These are phyloP conservation scores for Inonotus hispidus DNA, from an alignment of 1,284 basidiomycete genomes.

Conservation along the genomic window DNA sequence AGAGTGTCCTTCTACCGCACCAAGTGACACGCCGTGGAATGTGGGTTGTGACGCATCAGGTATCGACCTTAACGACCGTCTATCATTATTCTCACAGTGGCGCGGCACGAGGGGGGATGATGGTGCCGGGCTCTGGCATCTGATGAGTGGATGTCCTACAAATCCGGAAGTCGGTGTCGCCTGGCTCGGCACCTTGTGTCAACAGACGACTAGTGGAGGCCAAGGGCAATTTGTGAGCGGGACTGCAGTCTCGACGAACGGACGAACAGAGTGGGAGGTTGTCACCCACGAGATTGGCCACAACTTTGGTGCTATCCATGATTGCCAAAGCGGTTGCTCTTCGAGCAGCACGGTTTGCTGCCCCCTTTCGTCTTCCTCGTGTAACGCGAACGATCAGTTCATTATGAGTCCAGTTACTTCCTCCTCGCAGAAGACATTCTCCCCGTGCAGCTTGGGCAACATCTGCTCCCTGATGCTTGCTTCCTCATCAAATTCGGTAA, in stretches of 20 bases:
- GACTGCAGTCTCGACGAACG: conserved; percentile 78
- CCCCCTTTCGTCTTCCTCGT: conserved; percentile 55
- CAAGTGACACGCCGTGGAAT: conserved; percentile 52
- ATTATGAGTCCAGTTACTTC: conserved; percentile 82
- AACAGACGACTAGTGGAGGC: conserved; percentile 44
- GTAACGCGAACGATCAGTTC: conserved; percentile 62
- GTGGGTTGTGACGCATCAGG: conserved; percentile 39
- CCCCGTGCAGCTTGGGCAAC: conserved; percentile 80
- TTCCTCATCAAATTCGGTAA: conserved; percentile 34
- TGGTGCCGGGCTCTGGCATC: conserved; percentile 81
- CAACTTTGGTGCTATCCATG: conserved; percentile 88
- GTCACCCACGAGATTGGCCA: conserved; percentile 88
- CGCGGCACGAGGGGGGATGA: conserved; percentile 69
- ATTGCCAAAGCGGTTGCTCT: conserved; percentile 68
- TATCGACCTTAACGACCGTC: conserved; percentile 59
- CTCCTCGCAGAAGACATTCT: conserved; percentile 63
- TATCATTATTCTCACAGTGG: conserved; percentile 84
- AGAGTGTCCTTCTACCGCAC: conserved; percentile 48
- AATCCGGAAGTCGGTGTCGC: conserved; percentile 87
- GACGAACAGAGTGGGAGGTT: conserved; percentile 73
- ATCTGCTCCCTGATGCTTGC: conserved; percentile 71
- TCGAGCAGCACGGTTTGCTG: conserved; percentile 55
- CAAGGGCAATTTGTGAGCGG: conserved; percentile 62
- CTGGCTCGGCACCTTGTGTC: conserved; percentile 79
- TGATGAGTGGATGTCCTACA: conserved; percentile 84